phyloP scores from a whole-genome alignment of 306 rosid species.

The Parietaria judaica region DNA sequence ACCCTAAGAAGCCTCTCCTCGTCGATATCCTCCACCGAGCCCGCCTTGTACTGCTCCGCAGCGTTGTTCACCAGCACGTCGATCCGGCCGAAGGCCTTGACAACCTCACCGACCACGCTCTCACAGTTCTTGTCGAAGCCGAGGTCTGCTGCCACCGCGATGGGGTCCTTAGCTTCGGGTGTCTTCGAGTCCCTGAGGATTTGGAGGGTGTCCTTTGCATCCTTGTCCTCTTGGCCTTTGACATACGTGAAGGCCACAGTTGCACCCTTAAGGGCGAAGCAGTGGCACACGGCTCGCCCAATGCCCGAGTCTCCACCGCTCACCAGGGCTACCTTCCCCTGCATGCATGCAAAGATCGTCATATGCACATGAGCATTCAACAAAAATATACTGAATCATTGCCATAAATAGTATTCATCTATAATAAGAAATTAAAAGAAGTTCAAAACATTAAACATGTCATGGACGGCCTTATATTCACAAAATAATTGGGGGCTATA shows the following conservation, averaged over 20 bases:
- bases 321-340: constrained; percentile 79
- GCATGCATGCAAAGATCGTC: neutral
- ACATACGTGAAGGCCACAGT: constrained; percentile 71
- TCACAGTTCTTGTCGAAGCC: constrained; percentile 68
- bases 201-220: constrained; percentile 50
- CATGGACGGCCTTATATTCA: too few species aligned
- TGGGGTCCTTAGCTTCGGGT: constrained; percentile 44
- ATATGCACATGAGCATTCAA: too few species aligned
- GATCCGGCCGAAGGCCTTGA: constrained; percentile 44
- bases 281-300: constrained; percentile 59
- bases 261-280: constrained; percentile 69
- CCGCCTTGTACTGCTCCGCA: constrained; percentile 51
- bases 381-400: too few species aligned
- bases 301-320: constrained; percentile 83
- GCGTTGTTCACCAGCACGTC: constrained; percentile 69
- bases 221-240: constrained; percentile 61
- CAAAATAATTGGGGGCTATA: too few species aligned
- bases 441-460: too few species aligned
- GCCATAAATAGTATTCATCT: too few species aligned
- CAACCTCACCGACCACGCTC: constrained; percentile 48
- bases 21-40: constrained; percentile 56
- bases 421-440: too few species aligned
- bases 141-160: constrained; percentile 62
- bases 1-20: constrained; percentile 57
- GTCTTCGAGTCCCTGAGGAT: constrained; percentile 42